Conservation (phyloP, 495 filamentous ascomycete species). For the Aspergillus sclerotioniger region DNA sequence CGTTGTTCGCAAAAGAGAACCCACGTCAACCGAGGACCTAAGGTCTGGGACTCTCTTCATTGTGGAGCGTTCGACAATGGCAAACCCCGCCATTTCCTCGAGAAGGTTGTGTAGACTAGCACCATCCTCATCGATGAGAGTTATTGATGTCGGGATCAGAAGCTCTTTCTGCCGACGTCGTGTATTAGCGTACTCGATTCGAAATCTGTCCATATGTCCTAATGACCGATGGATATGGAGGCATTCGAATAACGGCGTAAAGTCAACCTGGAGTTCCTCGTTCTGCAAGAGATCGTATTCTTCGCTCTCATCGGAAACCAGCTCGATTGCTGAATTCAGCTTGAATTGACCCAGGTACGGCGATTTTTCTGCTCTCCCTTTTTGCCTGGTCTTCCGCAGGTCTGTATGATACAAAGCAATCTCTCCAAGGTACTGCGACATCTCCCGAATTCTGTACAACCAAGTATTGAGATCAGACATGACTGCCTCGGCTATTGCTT, state of each 20-base stretch:
- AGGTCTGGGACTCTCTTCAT: slow-evolving; percentile 82
- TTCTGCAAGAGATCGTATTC: slow-evolving; percentile 95
- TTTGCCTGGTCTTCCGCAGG: slow-evolving; percentile 77
- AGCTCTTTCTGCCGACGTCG: slow-evolving; percentile 89
- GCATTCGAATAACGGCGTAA: slow-evolving; percentile 92
- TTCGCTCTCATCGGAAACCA: slow-evolving; percentile 91
- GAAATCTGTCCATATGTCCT: slow-evolving; percentile 87
- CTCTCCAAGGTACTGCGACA: slow-evolving; percentile 90
- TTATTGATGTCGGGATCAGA: slow-evolving; percentile 70
- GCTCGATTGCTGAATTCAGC: slow-evolving; percentile 91
- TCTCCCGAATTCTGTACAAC: slow-evolving; percentile 94
- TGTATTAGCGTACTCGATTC: slow-evolving; percentile 84
- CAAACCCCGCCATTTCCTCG: slow-evolving; percentile 93
- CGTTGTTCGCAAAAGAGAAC: background rate
- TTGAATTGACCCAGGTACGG: slow-evolving; percentile 76
- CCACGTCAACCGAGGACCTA: slow-evolving; percentile 78
- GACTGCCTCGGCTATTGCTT: slow-evolving; percentile 89
- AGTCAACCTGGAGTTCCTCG: slow-evolving; percentile 89
- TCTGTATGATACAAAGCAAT: slow-evolving; percentile 97
- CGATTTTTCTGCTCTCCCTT: slow-evolving; percentile 70
- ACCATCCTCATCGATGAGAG: slow-evolving; percentile 68
- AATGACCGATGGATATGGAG: slow-evolving; percentile 95
- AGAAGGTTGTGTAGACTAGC: slow-evolving; percentile 79
- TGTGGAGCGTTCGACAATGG: slow-evolving; percentile 91
- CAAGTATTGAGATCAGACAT: slow-evolving; percentile 97